Evolutionary conservation across 2,329 filamentous ascomycete genomes (phyloP).

Genomic region (Emericellopsis cladophorae): DNA sequence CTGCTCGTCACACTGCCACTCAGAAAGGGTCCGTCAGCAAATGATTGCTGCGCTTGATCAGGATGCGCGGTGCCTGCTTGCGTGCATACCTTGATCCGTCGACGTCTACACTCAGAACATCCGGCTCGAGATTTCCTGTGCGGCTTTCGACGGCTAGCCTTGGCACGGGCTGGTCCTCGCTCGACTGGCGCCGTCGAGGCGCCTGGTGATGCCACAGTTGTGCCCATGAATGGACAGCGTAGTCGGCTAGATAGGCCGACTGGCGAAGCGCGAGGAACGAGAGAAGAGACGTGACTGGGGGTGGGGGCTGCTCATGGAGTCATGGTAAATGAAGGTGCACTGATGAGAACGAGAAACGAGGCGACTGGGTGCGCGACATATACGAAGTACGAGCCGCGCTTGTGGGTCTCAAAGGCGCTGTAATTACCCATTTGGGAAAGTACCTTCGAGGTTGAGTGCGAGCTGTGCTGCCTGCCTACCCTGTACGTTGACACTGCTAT

Average conservation of each 20-base stretch:
- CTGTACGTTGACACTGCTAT: too few species aligned
- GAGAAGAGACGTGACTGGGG: too few species aligned
- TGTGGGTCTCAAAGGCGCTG: too few species aligned
- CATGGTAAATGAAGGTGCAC: too few species aligned
- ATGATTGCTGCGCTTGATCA: not conserved
- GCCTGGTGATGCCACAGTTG: not conserved
- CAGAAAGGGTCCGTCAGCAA: not conserved
- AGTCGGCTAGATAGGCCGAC: not conserved
- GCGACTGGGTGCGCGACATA: not conserved
- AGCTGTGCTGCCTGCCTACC: too few species aligned
- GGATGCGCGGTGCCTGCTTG: not conserved
- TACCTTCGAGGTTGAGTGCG: too few species aligned
- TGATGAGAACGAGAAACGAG: too few species aligned
- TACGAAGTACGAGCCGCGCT: not conserved
- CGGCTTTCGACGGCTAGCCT: slow-evolving; percentile 1
- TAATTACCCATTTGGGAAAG: too few species aligned
- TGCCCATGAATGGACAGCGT: not conserved
- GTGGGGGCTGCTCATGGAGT: too few species aligned
- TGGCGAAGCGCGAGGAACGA: not conserved
- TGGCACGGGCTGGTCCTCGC: not conserved
- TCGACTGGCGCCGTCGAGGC: not conserved
- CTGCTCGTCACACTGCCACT: slow-evolving; percentile 5
- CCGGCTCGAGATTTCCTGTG: slow-evolving; percentile 6
- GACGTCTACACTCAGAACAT: slow-evolving; percentile 5
- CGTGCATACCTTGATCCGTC: slow-evolving; percentile 7